A percentile compares a stretch with the other conserved stretches of the same genome.
These are phyloP conservation scores for Niebla homalea DNA, from an alignment of 495 filamentous ascomycete genomes.

Conservation along the genomic window DNA sequence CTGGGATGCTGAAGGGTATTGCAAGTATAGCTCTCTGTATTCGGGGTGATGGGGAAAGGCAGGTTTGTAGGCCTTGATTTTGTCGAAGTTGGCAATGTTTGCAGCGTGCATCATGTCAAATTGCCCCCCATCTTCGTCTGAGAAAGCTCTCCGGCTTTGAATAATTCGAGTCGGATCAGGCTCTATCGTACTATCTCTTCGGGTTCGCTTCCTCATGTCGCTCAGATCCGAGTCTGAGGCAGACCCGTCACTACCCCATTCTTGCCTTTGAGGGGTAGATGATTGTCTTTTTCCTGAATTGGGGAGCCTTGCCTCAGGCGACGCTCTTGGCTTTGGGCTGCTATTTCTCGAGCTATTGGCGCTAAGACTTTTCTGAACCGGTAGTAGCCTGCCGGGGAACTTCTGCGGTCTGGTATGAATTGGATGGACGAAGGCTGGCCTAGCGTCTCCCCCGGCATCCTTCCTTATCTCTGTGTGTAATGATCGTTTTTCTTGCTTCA, in stretches of 20 bases:
- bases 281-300: constrained; percentile 33
- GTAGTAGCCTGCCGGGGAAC: background rate
- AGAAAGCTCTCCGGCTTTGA: constrained; percentile 47
- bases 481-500: constrained; percentile 28
- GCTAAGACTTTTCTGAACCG: background rate
- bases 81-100: constrained; percentile 44
- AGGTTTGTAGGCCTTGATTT: constrained; percentile 31
- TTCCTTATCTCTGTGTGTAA: constrained; percentile 33
- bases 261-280: constrained; percentile 34
- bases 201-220: constrained; percentile 34
- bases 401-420: background rate
- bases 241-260: constrained; percentile 32
- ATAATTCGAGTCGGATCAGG: constrained; percentile 46
- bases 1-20: constrained; percentile 59
- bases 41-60: constrained; percentile 33
- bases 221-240: constrained; percentile 34
- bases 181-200: constrained; percentile 30
- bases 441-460: constrained; percentile 30
- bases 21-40: constrained; percentile 43
- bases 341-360: background rate
- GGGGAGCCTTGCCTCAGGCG: background rate
- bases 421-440: constrained; percentile 16
- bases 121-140: constrained; percentile 35
- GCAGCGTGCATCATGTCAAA: constrained; percentile 53
- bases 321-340: constrained; percentile 20